A percentile compares a stretch with the other conserved stretches of the same genome.
Conservation (phyloP, 768 basidiomycete species). For the Nidularia sp. region DNA sequence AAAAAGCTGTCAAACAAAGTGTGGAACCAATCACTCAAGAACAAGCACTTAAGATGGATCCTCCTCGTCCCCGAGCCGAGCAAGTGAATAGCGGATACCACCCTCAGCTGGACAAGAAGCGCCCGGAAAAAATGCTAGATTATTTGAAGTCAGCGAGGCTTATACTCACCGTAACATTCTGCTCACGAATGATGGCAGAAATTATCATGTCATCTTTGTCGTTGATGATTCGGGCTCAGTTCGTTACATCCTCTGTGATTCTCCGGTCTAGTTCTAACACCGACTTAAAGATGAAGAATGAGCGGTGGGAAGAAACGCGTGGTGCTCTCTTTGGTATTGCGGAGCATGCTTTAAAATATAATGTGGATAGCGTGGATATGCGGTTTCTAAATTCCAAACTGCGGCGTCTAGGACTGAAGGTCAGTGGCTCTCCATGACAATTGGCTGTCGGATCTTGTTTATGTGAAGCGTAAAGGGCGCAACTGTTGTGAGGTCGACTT, state of each 20-base stretch:
- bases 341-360: conserved; percentile 18
- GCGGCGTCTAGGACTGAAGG: too few species aligned
- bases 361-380: conserved; percentile 18
- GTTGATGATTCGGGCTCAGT: conserved; percentile 27
- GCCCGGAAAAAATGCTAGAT: conserved; percentile 16
- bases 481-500: conserved; percentile 11
- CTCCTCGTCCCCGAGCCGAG: conserved; percentile 12
- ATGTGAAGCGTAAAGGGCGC: conserved; percentile 11
- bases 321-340: conserved; percentile 23
- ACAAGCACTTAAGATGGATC: conserved; percentile 7
- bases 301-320: conserved; percentile 18
- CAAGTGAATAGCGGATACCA: conserved; percentile 17
- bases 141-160: conserved; percentile 17
- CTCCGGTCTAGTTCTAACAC: neutral
- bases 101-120: conserved; percentile 17
- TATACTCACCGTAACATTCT: neutral
- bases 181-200: conserved; percentile 6
- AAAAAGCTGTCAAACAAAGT: conserved; percentile 8
- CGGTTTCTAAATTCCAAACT: conserved; percentile 21
- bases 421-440: neutral
- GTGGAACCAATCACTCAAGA: conserved; percentile 4
- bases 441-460: too few species aligned
- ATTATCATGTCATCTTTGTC: conserved; percentile 20
- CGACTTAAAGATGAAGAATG: conserved; percentile 10
- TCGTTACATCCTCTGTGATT: neutral